Base-by-base conservation (phyloP, 2,329 filamentous ascomycete genomes). In the Colletotrichum somersetense region DNA sequence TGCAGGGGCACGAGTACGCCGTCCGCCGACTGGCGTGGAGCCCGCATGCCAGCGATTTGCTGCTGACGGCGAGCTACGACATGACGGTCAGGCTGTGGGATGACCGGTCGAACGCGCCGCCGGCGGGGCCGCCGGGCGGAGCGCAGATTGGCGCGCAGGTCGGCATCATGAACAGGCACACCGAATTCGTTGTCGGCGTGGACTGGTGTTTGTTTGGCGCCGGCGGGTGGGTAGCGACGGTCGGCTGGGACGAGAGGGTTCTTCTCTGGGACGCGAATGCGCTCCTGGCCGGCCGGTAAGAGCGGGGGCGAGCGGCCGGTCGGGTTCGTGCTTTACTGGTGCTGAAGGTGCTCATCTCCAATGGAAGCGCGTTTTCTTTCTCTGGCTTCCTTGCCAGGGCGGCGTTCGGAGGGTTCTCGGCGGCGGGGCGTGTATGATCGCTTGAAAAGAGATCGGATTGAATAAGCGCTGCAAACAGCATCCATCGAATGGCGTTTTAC, bases 191-290 rank as follows among this genome's bases (percentile, higher is more conserved):
- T 12, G 97, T 95, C 4, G 96, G 96, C 10, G 93, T 98, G 0
- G 96, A 99, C 81, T 99, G 97, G 96, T 99, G 96, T 83, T 82
- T 99, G 56, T 99, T 99, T 81, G 96, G 96, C 5, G 92, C 91
- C 33, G 95, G 97, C 75, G 96, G 96, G 6, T 99, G 96, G 96
- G 95, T 95, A 76, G 95, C 96, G 2, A 97, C 93, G 74, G 93
- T 93, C 2, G 95, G 94, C 0, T 99, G 96, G 96, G 96, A 99
- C 78, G 95, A 98, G 84, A 89, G 91, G 76, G 88, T 99, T 14
- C 85, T 97, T 77, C 89, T 99, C 7, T 99, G 96, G 96, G 96
- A 99, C 84, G 93, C 95, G 50, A 91, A 87, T 73, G 83, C 85
- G 74, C 75, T 89, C 48, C 79, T 83, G 64, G 66, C 59, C 2